These are phyloP conservation scores for Tetrapisispora fleetii DNA, from an alignment of 805 yeast genomes.

Conservation along the genomic window DNA sequence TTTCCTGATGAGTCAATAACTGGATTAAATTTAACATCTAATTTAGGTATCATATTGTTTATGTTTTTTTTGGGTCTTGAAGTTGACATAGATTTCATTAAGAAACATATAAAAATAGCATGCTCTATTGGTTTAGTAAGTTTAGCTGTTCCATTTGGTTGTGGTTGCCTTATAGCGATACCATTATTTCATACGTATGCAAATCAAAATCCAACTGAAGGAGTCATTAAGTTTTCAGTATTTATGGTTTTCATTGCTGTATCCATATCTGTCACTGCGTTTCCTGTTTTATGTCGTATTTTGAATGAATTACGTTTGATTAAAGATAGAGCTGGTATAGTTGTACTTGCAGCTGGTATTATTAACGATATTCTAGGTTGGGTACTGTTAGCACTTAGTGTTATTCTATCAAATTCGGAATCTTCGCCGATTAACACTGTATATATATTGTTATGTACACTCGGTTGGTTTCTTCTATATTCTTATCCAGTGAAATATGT, in stretches of 20 bases:
- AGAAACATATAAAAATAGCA: slow-evolving; percentile 51
- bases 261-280: slow-evolving; percentile 77
- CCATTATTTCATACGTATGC: slow-evolving; percentile 56
- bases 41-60: slow-evolving; percentile 63
- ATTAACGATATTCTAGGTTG: slow-evolving; percentile 73
- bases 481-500: slow-evolving; percentile 46
- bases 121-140: slow-evolving; percentile 58
- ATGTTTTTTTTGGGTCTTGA: slow-evolving; percentile 72
- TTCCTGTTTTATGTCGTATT: slow-evolving; percentile 75
- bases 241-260: slow-evolving; percentile 75
- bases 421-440: slow-evolving; percentile 54
- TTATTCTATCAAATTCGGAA: slow-evolving; percentile 66
- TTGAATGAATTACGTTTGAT: slow-evolving; percentile 61
- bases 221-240: slow-evolving; percentile 50
- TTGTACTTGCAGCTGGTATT: slow-evolving; percentile 77
- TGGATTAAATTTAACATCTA: slow-evolving; percentile 57
- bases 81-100: slow-evolving; percentile 59
- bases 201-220: slow-evolving; percentile 22
- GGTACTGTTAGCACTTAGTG: slow-evolving; percentile 66
- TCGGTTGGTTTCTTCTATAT: slow-evolving; percentile 61
- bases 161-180: slow-evolving; percentile 62
- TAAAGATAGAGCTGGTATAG: slow-evolving; percentile 60
- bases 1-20: slow-evolving; percentile 58
- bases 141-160: slow-evolving; percentile 71
- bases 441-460: slow-evolving; percentile 53